A percentile compares a stretch with the other conserved stretches of the same genome.
Evolutionary conservation across 202 grass and related monocot genomes (phyloP).

Genomic region (Eragrostis tef): DNA sequence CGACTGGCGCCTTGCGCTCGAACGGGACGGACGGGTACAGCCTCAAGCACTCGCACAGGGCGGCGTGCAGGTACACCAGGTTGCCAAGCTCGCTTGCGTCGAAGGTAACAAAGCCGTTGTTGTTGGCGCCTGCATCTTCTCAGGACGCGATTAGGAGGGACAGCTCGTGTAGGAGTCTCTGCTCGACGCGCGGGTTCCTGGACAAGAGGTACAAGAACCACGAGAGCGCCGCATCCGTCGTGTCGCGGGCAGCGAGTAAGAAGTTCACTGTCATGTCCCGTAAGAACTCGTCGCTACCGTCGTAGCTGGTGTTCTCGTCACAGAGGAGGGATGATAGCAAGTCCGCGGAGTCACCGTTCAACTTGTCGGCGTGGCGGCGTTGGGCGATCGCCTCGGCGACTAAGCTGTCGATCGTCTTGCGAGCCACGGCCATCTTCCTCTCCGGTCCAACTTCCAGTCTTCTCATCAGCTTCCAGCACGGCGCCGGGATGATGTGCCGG

Average conservation of each 20-base stretch:
- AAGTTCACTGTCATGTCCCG: constrained; percentile 68
- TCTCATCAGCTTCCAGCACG: constrained; percentile 67
- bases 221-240: constrained; percentile 58
- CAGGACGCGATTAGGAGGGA: constrained; percentile 40
- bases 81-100: constrained; percentile 45
- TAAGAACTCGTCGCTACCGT: constrained; percentile 48
- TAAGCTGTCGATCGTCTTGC: constrained; percentile 61
- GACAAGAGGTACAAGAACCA: constrained; percentile 79
- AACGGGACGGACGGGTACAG: constrained; percentile 69
- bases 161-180: constrained; percentile 59
- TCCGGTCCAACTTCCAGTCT: constrained; percentile 49
- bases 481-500: constrained; percentile 53
- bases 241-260: constrained; percentile 75
- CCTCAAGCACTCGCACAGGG: constrained; percentile 60
- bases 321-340: constrained; percentile 71
- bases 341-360: constrained; percentile 31
- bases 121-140: not conserved
- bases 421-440: constrained; percentile 56
- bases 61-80: constrained; percentile 68
- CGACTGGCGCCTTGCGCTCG: constrained; percentile 58
- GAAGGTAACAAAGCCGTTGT: constrained; percentile 44
- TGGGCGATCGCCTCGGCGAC: constrained; percentile 48
- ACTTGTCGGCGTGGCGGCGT: constrained; percentile 19
- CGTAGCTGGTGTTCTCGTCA: not conserved
- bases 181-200: constrained; percentile 60